Evolutionary conservation across 257 asterid species (phyloP), one percentile per base, ranked within the genome.

Genomic region (Solanum ossicruentum): DNA sequence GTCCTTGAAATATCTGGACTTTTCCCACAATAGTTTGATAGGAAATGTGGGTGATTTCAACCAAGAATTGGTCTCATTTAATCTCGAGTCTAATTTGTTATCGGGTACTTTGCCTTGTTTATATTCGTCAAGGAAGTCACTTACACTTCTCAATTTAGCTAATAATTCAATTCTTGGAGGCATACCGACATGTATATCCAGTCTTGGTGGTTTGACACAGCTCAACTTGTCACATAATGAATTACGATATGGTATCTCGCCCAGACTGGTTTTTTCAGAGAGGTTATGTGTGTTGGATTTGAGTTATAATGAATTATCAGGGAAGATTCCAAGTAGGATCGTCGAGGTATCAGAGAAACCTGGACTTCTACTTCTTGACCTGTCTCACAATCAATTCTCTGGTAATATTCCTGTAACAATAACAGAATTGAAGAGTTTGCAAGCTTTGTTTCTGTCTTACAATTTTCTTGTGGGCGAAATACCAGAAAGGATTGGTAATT

Each of bases 21-120:
- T 96, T 60, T 93, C 99, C 23, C 93, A 89, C 86, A 96, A 96
- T 84, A 70, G 81, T 86, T 84, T 96, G 58, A 81, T 88, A 9
- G 99, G 99, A 28, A 67, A 4, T 69, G 83, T 95, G 23, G 90
- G 88, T 13, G 93, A 91, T 70, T 96, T 93, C 80, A 87, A 21
- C 58, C 97, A 92, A 83, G 55, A 88, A n/a, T 86, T 96, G 85
- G 93, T 86, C 86, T 65, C 84, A 85, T 88, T 96, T 55, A 91
- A 89, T 85, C 92, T 96, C 10, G 97, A 90, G 87, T 87, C 89
- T 18, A 96, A 96, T 87, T 52, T 61, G 67, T 85, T 96, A 11
- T 90, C 95, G 0, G 97, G 98, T 43, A 93, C 98, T 7, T 85
- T 96, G 87, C 97, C 99, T 51, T 96, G 99, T 87, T 92, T 96